These are phyloP conservation scores for Pascua sp. DNA, from an alignment of 1,284 basidiomycete genomes.

Conservation along the genomic window DNA sequence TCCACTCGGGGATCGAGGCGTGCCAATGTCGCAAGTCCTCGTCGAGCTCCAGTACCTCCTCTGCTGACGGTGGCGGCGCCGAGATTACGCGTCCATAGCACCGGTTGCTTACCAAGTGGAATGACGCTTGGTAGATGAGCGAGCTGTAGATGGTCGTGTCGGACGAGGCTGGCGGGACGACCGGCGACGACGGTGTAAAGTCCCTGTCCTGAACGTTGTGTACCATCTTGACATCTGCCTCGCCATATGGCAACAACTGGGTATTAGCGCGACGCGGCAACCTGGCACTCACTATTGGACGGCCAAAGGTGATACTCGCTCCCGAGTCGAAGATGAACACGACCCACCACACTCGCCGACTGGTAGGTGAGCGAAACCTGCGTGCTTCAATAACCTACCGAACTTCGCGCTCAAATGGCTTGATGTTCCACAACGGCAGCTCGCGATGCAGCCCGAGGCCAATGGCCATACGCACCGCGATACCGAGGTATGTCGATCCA, in stretches of 20 bases:
- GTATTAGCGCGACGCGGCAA: neutral
- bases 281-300: conserved; percentile 50
- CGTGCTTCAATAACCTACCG: conserved; percentile 5
- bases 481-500: conserved; percentile 27
- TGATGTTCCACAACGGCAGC: conserved; percentile 22
- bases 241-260: conserved; percentile 19
- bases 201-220: conserved; percentile 20
- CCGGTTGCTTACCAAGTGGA: conserved; percentile 14
- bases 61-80: conserved; percentile 12
- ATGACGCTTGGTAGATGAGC: conserved; percentile 21
- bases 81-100: conserved; percentile 22
- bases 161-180: conserved; percentile 5
- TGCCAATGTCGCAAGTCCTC: conserved; percentile 14
- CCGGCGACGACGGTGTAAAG: conserved; percentile 16
- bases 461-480: conserved; percentile 33
- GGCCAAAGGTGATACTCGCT: conserved; percentile 28
- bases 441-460: conserved; percentile 32
- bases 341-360: conserved; percentile 32
- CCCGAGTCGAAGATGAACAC: conserved; percentile 29
- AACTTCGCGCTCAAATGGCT: conserved; percentile 30
- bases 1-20: conserved; percentile 14
- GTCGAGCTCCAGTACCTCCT: conserved; percentile 21
- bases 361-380: conserved; percentile 4
- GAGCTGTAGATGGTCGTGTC: conserved; percentile 22
- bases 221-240: conserved; percentile 19